Evolutionary conservation across 2,329 filamentous ascomycete species (phyloP), one percentile per base, ranked within the genome.

Genomic region (Penicillium sp.): DNA sequence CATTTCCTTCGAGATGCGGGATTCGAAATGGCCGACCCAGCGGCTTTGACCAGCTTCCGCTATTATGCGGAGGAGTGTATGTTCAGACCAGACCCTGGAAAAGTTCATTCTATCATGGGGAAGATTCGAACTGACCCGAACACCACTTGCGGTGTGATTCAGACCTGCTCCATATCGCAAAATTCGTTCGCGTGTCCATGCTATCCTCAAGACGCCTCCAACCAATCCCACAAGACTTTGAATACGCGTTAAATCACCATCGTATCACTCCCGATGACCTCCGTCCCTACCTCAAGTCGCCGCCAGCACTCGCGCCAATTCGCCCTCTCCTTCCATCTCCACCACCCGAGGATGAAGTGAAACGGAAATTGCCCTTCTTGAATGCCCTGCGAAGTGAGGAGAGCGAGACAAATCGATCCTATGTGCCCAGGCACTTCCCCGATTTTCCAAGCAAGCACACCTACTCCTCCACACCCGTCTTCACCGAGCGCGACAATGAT

Each of bases 361-460:
- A 66, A 34, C 71, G 71, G 54, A 73, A 70, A 50, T 67, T 74
- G 38, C 72, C 79, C 7, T 78, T 86, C 39, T 77, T 88, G 2
- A 83, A 83, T 14, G 76, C 82, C 3, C 71, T 87, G 14, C 82
- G 80, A 25, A 79, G 77, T 45, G 76, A 76, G 50, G 72, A 75
- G 47, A 78, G 82, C 56, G 78, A 79, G 47, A 76, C 78, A 48
- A 79, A 76, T 51, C 79, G 78, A 65, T 69, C 75, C 17, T 86
- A 86, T 69, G 84, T 88, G 58, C 85, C 86, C 1, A 75, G 76
- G 52, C 84, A 88, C 61, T 86, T 89, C 60, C 87, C 87, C 2
- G 75, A 81, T 22, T 83, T 88, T 42, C 87, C 87, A 7, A 86
- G 86, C 52, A 83, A 82, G 69, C 87, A 89, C 71, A 87, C 87